Conservation (phyloP, 805 yeast genomes). For the Starmerella vitae region DNA sequence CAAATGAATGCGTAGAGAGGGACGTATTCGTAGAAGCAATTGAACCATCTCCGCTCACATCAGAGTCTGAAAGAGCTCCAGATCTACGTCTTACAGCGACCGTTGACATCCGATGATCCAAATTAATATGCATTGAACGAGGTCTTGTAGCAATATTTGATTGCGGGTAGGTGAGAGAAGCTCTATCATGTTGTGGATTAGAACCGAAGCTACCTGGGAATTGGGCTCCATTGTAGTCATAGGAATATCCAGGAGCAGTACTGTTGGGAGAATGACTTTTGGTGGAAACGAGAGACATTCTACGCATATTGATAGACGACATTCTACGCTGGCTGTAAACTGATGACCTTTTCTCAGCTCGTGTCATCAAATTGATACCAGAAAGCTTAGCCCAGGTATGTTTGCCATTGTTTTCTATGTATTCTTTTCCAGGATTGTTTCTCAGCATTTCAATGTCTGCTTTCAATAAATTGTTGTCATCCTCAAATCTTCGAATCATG, state of each 20-base stretch:
- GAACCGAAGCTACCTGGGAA: no score
- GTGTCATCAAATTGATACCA: slow-evolving; percentile 2
- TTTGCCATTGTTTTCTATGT: background rate
- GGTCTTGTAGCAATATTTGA: background rate
- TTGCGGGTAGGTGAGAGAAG: background rate
- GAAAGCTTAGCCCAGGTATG: slow-evolving; percentile 10
- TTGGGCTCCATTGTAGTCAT: no score
- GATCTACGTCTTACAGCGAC: background rate
- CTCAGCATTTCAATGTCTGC: slow-evolving; percentile 2
- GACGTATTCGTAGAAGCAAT: background rate
- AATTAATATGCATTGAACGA: background rate
- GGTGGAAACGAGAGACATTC: background rate
- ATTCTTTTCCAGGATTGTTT: background rate
- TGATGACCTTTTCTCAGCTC: background rate
- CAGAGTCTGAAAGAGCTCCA: background rate
- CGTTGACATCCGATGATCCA: background rate
- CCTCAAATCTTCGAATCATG: slow-evolving; percentile 8
- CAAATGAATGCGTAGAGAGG: background rate
- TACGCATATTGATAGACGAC: slow-evolving; percentile 6
- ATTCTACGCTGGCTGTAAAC: slow-evolving; percentile 5
- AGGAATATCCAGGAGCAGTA: no score
- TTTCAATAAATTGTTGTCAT: slow-evolving; percentile 10
- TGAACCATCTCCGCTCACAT: background rate
- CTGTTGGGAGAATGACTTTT: no score
- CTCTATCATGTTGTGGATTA: no score